Percentiles rank a stretch among this genome's conserved stretches.
These are phyloP conservation scores for Coemansia biformis DNA, from an alignment of 192 early-diverging fungal genomes.

Conservation along the genomic window DNA sequence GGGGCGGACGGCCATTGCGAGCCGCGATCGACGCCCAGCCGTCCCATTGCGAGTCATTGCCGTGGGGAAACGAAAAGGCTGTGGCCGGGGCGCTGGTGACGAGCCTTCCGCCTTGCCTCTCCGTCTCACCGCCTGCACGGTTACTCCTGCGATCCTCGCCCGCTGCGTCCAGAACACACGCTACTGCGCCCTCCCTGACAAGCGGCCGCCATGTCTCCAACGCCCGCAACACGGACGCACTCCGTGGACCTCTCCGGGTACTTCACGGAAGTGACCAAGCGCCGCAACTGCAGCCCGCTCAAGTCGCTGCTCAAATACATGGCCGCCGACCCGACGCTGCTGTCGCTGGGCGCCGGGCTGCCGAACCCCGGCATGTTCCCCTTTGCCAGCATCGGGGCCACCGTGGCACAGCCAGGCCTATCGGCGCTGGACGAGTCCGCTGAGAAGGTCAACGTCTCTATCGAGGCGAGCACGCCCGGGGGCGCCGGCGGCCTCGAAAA, in stretches of 20 bases:
- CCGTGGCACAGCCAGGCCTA: conserved; percentile 54
- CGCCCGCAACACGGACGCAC: no score
- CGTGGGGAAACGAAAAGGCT: no score
- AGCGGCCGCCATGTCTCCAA: no score
- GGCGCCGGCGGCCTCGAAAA: conserved; percentile 37
- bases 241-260: conserved; percentile 36
- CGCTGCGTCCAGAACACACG: no score
- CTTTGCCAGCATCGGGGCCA: conserved; percentile 52
- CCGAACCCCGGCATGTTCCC: conserved; percentile 66
- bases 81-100: no score
- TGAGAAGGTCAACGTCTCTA: conserved; percentile 17
- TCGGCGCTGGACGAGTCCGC: conserved; percentile 54
- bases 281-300: conserved; percentile 44
- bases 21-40: no score
- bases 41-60: no score
- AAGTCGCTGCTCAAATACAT: conserved; percentile 45
- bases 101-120: no score
- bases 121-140: no score
- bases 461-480: conserved; percentile 1
- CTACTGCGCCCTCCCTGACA: no score
- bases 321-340: conserved; percentile 46
- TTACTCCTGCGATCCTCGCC: no score
- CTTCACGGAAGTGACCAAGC: conserved; percentile 33
- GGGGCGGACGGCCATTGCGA: no score
- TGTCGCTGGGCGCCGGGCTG: conserved; percentile 68